Evolutionary conservation across 2,329 filamentous ascomycete species (phyloP), one percentile per base, ranked within the genome.

Genomic region (Cordyceps pruinosa): DNA sequence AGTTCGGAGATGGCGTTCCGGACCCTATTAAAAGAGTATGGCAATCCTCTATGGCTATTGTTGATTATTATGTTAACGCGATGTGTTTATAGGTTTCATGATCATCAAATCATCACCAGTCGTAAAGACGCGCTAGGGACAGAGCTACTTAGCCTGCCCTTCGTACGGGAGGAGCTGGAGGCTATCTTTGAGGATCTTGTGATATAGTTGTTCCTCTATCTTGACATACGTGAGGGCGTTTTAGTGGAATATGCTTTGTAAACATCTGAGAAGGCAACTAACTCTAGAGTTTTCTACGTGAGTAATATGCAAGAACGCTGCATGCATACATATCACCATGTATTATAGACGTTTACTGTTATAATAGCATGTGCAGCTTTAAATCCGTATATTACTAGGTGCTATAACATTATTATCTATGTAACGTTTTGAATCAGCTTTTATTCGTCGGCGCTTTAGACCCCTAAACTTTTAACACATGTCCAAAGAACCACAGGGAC

Each of bases 21-120:
- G 60, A 96, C 92, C 26, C 71, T 99, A 68, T 73, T 99, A 61
- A 97, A 97, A 74, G 94, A 99, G 81, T 94, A 72, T 61, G 84
- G 35, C 46, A n/a, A n/a, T 50, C 45, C 19, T 21, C 21, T 26
- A 21, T 25, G 23, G 28, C 19, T 28, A 35, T 34, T 23, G 4
- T 4, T 10, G 17, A 19, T 12, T 6, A 13, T 41, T 23, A 49
- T 58, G 49, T 66, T 72, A 60, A 76, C 68, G n/a, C 26, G 26
- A 58, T 34, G 5, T n/a, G n/a, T n/a, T 17, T n/a, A 15, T 62
- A 88, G 85, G 72, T 94, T 99, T 70, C 90, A 97, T 69, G 94
- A 99, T 66, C 94, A 99, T 75, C 90, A 97, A 68, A 97, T 99
- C 85, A 88, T 99, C 61, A 90, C 90, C 56, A 95, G 89, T 60